Conservation (phyloP, 2,329 filamentous ascomycete species). For the Bipolaris sorokiniana region DNA sequence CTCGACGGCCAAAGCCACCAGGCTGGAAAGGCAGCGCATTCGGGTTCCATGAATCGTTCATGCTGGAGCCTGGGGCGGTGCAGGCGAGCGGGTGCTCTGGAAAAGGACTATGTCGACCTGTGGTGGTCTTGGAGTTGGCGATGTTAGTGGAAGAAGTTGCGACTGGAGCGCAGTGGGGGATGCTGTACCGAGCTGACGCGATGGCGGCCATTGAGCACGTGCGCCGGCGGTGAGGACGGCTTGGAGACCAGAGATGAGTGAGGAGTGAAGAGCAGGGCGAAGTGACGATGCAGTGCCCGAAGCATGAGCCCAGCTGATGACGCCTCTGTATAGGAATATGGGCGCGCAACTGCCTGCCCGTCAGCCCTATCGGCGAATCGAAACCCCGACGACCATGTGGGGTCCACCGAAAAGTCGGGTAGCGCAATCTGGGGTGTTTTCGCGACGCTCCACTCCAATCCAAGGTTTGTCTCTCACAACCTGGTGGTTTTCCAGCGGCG, state of each 20-base stretch:
- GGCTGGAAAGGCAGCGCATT: conserved; percentile 29
- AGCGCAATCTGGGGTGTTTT: conserved; percentile 2
- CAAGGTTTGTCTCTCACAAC: not conserved
- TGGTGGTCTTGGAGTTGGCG: conserved; percentile 26
- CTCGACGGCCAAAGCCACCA: conserved; percentile 15
- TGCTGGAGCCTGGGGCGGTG: conserved; percentile 20
- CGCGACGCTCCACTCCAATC: conserved; percentile 1
- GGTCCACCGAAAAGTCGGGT: conserved; percentile 23
- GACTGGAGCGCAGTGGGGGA: conserved; percentile 31
- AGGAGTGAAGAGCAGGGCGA: conserved; percentile 10
- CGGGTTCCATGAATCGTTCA: conserved; percentile 32
- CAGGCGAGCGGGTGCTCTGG: conserved; percentile 12
- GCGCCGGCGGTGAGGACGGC: conserved; percentile 16
- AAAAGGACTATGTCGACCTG: conserved; percentile 29
- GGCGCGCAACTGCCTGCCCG: conserved; percentile 20
- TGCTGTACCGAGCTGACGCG: conserved; percentile 33
- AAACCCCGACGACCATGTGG: conserved; percentile 17
- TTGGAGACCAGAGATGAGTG: conserved; percentile 15
- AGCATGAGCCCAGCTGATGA: conserved; percentile 17
- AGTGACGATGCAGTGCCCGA: conserved; percentile 15
- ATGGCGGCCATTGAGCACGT: conserved; percentile 36
- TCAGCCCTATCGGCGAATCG: conserved; percentile 20
- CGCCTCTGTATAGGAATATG: conserved; percentile 1
- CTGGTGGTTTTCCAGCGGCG: not conserved
- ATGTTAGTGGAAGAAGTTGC: conserved; percentile 36